Base-by-base conservation (phyloP, 805 yeast species). In the Kuraishia piskuri region DNA sequence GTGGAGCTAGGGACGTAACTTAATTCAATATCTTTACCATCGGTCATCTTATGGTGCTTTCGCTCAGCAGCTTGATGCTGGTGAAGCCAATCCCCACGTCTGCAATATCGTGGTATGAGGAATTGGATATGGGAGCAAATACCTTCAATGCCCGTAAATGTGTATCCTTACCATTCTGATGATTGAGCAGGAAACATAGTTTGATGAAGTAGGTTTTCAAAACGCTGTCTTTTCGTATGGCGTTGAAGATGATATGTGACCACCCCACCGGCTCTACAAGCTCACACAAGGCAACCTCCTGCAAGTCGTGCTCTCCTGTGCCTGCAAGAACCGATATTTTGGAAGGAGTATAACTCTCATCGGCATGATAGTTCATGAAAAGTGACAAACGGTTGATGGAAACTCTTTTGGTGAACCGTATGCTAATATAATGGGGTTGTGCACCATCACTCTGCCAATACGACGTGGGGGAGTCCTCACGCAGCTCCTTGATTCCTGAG, bases 401-500 rank as follows among this genome's bases (percentile, higher is more conserved):
- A 3, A 90, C 95, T 50, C 81, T 76, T 61, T 87, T 90, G 26
- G 90, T 76, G 66, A 94, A 94, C 61, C 83, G 90, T 1, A 90
- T 78, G 49, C 87, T 87, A 5, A 94, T 72, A 24, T 71, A 74
- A 68, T 94, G 99, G 0, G 98, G 99, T 60, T 86, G 89, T 12
- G 78, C 75, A 0, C 97, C 99, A 64, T 94, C 99, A 48, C 95
- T 86, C 67, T 94, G 99, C 99, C 99, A 94, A 65, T 75, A 92
- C 1, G 83, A 70, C 25, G 77, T 74, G 0, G 92, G 87, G 3
- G 83, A 75, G 59, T 86, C 90, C 51, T 88, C 88, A 26, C 94
- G 71, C 6, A 92, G 72, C 60, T 84, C 84, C n/a, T 70, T 70
- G 21, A 89, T 75, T 0, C 94, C 94, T 59, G 74, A 83, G 0